Conservation (phyloP, 2,329 filamentous ascomycete genomes). For the Colletotrichum acutatum region DNA sequence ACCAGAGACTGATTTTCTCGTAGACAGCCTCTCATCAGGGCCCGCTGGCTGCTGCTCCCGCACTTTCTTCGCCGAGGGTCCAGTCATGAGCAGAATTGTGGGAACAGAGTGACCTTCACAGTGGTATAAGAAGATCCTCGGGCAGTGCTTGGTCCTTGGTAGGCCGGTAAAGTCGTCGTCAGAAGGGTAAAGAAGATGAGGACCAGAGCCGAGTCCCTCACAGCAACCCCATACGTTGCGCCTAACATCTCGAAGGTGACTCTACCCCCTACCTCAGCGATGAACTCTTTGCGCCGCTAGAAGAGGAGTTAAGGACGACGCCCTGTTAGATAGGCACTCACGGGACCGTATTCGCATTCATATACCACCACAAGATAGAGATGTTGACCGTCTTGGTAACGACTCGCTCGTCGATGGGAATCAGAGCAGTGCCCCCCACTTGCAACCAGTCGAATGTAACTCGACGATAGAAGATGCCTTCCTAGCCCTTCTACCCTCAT, state of each 20-base stretch:
- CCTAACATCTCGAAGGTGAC: neutral
- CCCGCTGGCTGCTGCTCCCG: too few relatives aligned
- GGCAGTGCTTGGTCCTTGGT: neutral
- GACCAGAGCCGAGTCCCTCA: neutral
- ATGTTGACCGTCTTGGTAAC: neutral
- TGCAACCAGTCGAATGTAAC: neutral
- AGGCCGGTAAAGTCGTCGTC: neutral
- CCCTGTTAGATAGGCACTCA: neutral
- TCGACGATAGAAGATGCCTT: neutral
- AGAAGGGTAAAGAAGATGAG: neutral
- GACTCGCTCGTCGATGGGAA: neutral
- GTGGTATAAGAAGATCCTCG: too few relatives aligned
- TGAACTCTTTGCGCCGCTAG: neutral
- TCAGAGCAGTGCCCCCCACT: neutral
- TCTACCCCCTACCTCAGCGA: neutral
- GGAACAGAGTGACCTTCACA: too few relatives aligned
- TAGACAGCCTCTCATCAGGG: too few relatives aligned
- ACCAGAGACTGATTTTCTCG: too few relatives aligned
- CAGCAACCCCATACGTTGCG: neutral
- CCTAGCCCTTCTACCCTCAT: neutral
- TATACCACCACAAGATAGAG: neutral
- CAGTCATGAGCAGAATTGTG: too few relatives aligned
- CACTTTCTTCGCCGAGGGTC: too few relatives aligned
- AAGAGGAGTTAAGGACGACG: too few relatives aligned
- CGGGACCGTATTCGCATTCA: neutral